These are phyloP conservation scores for Phialemoniopsis sp. DNA, from an alignment of 2,329 filamentous ascomycete species.

Conservation along the genomic window DNA sequence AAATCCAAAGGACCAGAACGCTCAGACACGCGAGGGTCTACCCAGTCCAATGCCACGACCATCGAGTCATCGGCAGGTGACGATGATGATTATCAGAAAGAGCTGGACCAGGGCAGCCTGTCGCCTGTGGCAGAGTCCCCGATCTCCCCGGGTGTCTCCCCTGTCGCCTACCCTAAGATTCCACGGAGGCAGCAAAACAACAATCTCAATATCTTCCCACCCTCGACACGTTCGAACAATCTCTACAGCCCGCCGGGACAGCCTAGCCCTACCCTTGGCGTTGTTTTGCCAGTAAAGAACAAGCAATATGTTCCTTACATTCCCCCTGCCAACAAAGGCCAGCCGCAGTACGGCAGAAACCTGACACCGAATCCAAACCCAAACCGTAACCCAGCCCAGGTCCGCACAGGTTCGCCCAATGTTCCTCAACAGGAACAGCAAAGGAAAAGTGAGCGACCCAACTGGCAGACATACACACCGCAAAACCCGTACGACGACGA, in stretches of 20 bases:
- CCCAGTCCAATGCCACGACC: conserved; percentile 19
- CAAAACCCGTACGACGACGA: conserved; percentile 10
- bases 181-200: conserved; percentile 2
- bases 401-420: conserved; percentile 9
- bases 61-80: conserved; percentile 24
- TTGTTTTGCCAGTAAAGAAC: conserved; percentile 16
- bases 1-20: conserved; percentile 4
- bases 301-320: conserved; percentile 3
- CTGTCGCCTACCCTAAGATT: conserved; percentile 20
- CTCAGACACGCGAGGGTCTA: no score
- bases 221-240: neutral
- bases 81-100: conserved; percentile 10
- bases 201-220: no score
- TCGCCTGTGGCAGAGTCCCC: conserved; percentile 44
- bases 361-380: conserved; percentile 6
- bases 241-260: conserved; percentile 29
- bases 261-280: conserved; percentile 37
- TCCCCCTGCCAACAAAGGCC: conserved; percentile 9
- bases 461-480: conserved; percentile 5
- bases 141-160: conserved; percentile 19
- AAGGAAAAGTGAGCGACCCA: conserved; percentile 1
- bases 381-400: conserved; percentile 6
- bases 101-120: conserved; percentile 22
- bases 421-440: conserved; percentile 1
- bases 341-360: neutral